phyloP scores from a whole-genome alignment of 2,329 filamentous ascomycete species.

The Aspergillus sp. region DNA sequence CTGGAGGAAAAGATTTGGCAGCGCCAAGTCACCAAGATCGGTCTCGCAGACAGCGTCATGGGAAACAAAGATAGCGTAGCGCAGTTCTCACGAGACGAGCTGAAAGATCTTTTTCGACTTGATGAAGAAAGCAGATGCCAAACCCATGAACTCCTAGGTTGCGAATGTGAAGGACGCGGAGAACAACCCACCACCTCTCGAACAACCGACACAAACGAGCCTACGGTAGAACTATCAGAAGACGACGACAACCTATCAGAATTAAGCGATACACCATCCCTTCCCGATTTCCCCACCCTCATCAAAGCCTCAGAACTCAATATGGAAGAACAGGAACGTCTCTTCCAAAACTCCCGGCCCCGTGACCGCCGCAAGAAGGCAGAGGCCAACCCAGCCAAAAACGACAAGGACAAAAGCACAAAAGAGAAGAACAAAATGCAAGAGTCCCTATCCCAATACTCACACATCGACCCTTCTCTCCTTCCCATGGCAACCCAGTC shows the following conservation, averaged over 20 bases:
- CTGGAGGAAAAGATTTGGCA: conserved; percentile 74
- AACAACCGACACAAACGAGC: conserved; percentile 6
- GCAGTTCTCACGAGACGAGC: conserved; percentile 62
- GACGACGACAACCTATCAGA: conserved; percentile 16
- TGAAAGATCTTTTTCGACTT: conserved; percentile 62
- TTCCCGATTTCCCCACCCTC: conserved; percentile 26
- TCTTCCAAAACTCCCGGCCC: conserved; percentile 17
- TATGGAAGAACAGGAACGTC: conserved; percentile 29
- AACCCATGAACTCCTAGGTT: conserved; percentile 64
- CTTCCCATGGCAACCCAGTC: conserved; percentile 10
- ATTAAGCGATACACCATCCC: conserved; percentile 20
- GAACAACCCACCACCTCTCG: neutral
- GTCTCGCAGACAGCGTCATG: conserved; percentile 66
- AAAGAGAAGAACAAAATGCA: conserved; percentile 35
- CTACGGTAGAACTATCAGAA: conserved; percentile 9
- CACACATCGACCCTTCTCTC: conserved; percentile 37
- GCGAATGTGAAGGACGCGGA: conserved; percentile 57
- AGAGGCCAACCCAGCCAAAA: conserved; percentile 1
- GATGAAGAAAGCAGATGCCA: conserved; percentile 59
- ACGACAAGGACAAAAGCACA: conserved; percentile 7
- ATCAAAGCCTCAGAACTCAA: conserved; percentile 38
- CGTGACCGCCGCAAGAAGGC: conserved; percentile 3
- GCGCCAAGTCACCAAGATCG: conserved; percentile 65
- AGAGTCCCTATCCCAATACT: conserved; percentile 39
- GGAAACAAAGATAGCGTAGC: conserved; percentile 57